phyloP scores from a whole-genome alignment of 1,284 basidiomycete genomes.

The Cryptococcus neoformans region DNA sequence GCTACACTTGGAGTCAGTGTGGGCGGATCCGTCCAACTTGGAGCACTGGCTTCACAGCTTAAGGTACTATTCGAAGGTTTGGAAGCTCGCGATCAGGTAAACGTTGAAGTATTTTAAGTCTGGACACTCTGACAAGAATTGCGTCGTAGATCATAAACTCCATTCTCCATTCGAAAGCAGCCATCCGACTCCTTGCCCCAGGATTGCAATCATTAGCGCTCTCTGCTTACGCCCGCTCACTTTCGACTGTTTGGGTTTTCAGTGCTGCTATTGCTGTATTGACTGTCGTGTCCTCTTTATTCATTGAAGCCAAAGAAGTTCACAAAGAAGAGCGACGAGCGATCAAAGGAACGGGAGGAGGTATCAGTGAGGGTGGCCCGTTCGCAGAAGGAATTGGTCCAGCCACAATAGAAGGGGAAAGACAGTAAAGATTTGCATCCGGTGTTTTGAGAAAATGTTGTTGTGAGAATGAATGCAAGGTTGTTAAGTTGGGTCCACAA shows the following conservation, averaged over 20 bases:
- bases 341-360: conserved; percentile 2
- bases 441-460: neutral
- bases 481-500: neutral
- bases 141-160: conserved; percentile 30
- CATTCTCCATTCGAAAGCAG: conserved; percentile 47
- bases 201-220: conserved; percentile 27
- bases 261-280: conserved; percentile 24
- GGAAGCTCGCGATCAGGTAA: conserved; percentile 19
- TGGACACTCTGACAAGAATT: neutral
- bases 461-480: no score
- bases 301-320: conserved; percentile 29
- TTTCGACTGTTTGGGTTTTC: conserved; percentile 29
- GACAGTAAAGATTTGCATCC: neutral
- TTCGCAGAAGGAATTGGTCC: conserved; percentile 3
- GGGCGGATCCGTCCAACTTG: conserved; percentile 44
- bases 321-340: conserved; percentile 1
- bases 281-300: conserved; percentile 28
- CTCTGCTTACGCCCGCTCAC: conserved; percentile 37
- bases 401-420: neutral
- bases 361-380: conserved; percentile 3
- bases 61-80: conserved; percentile 11
- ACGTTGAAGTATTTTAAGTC: neutral
- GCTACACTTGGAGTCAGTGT: conserved; percentile 44
- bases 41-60: conserved; percentile 28
- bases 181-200: conserved; percentile 31